Evolutionary conservation across 208 protist species (phyloP).

Genomic region (Sergeia podlipaevii): DNA sequence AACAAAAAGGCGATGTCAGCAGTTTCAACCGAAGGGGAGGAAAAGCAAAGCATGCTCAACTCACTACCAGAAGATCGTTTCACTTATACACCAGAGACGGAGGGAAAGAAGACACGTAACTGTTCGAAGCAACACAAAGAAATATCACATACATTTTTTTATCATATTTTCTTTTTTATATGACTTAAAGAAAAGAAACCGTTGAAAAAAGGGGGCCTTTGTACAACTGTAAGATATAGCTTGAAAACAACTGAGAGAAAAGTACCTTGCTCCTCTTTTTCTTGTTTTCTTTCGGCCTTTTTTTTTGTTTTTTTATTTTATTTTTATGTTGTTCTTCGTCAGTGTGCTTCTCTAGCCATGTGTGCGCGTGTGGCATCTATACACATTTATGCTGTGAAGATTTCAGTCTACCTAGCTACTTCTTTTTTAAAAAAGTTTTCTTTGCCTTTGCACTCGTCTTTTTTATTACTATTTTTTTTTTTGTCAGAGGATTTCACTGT

Average conservation of each 20-base stretch:
- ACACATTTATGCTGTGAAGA: too few relatives aligned
- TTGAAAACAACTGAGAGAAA: too few relatives aligned
- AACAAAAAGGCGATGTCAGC: too few relatives aligned
- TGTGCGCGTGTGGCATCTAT: too few relatives aligned
- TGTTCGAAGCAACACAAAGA: background rate
- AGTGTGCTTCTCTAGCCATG: background rate
- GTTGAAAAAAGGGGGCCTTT: background rate
- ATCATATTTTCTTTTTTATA: slow-evolving; percentile 7
- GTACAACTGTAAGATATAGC: too few relatives aligned
- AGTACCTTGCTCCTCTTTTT: slow-evolving; percentile 5
- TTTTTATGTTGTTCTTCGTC: background rate
- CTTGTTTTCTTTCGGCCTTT: background rate
- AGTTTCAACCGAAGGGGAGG: too few relatives aligned
- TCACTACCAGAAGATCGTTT: slow-evolving; percentile 3
- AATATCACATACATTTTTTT: background rate
- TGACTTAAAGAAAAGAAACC: background rate
- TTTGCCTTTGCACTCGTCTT: too few relatives aligned
- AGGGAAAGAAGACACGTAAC: slow-evolving; percentile 1
- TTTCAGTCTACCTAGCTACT: too few relatives aligned
- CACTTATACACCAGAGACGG: background rate
- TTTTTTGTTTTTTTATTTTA: slow-evolving; percentile 4
- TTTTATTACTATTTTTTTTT: too few relatives aligned
- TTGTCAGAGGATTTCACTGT: too few relatives aligned
- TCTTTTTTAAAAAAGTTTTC: too few relatives aligned
- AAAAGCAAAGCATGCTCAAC: too few relatives aligned